Percentiles rank a stretch among this genome's conserved stretches.
phyloP scores from a whole-genome alignment of 352 stramenopile genomes.

The Lagenidium sp. region DNA sequence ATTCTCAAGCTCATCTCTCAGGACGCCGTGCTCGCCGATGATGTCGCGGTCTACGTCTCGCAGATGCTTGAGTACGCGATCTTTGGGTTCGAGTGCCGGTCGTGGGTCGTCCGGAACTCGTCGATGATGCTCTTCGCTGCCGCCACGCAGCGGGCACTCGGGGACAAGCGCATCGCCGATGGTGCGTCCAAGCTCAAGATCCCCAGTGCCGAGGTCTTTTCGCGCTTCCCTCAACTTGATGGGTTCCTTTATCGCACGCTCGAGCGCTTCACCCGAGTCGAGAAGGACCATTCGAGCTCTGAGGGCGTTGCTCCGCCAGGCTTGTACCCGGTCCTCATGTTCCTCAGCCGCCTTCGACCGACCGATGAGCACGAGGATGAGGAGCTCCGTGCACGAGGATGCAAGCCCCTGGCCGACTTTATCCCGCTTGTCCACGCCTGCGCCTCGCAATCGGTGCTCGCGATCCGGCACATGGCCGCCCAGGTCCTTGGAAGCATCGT shows the following conservation, averaged over 20 bases:
- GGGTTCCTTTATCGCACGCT: constrained; percentile 52
- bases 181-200: constrained; percentile 50
- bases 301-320: constrained; percentile 34
- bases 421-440: constrained; percentile 61
- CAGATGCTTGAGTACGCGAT: constrained; percentile 79
- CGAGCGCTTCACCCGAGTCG: constrained; percentile 19
- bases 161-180: constrained; percentile 79
- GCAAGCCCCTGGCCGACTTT: constrained; percentile 36
- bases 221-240: constrained; percentile 61
- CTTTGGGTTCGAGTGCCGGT: constrained; percentile 74
- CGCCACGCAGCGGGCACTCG: constrained; percentile 64
- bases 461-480: constrained; percentile 72
- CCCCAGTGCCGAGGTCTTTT: constrained; percentile 67
- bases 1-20: constrained; percentile 88
- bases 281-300: background rate
- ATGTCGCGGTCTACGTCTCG: constrained; percentile 78
- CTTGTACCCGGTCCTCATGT: constrained; percentile 70
- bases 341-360: constrained; percentile 65
- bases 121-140: constrained; percentile 90
- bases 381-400: constrained; percentile 2
- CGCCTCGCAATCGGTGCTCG: constrained; percentile 56
- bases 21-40: constrained; percentile 79
- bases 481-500: constrained; percentile 69
- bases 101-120: constrained; percentile 87
- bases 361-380: constrained; percentile 42